Conservation (phyloP, 495 filamentous ascomycete genomes). For the Clohesyomyces aquaticus region DNA sequence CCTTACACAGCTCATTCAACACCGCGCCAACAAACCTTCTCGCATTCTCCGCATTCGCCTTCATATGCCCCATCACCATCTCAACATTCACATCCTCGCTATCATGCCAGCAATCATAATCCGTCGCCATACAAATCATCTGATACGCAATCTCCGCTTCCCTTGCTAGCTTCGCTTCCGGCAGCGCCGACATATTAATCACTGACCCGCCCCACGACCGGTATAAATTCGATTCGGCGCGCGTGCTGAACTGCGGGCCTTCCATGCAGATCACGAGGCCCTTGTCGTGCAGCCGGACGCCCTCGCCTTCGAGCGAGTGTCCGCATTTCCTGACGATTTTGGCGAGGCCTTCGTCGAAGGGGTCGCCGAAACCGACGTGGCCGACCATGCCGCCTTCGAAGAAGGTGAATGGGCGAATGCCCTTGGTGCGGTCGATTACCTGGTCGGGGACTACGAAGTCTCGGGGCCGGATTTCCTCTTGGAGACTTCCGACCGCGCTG, state of each 20-base stretch:
- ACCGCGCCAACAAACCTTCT: slow-evolving; percentile 82
- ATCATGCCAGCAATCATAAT: slow-evolving; percentile 93
- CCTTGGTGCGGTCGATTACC: slow-evolving; percentile 97
- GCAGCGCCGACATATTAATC: slow-evolving; percentile 98
- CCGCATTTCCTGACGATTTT: slow-evolving; percentile 73
- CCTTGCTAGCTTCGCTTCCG: slow-evolving; percentile 91
- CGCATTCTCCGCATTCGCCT: slow-evolving; percentile 84
- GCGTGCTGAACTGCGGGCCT: slow-evolving; percentile 96
- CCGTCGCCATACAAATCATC: slow-evolving; percentile 99
- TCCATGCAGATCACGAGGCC: slow-evolving; percentile 93
- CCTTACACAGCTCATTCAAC: slow-evolving; percentile 77
- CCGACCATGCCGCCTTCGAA: slow-evolving; percentile 93
- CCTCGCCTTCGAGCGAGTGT: slow-evolving; percentile 75
- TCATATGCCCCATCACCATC: slow-evolving; percentile 98
- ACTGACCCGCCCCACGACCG: slow-evolving; percentile 85
- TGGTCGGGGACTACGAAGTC: slow-evolving; percentile 97
- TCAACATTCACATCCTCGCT: slow-evolving; percentile 77
- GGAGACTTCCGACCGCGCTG: slow-evolving; percentile 90
- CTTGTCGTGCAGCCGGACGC: slow-evolving; percentile 73
- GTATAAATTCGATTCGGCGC: slow-evolving; percentile 93
- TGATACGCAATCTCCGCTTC: slow-evolving; percentile 97
- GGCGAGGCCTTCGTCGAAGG: slow-evolving; percentile 80
- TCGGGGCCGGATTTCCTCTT: slow-evolving; percentile 86
- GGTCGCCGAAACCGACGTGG: slow-evolving; percentile 94
- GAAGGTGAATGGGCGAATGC: slow-evolving; percentile 81